Evolutionary conservation across 75 land plant genomes (phyloP), one percentile per base, ranked within the genome.

Genomic region (Ceratopteris richardii): DNA sequence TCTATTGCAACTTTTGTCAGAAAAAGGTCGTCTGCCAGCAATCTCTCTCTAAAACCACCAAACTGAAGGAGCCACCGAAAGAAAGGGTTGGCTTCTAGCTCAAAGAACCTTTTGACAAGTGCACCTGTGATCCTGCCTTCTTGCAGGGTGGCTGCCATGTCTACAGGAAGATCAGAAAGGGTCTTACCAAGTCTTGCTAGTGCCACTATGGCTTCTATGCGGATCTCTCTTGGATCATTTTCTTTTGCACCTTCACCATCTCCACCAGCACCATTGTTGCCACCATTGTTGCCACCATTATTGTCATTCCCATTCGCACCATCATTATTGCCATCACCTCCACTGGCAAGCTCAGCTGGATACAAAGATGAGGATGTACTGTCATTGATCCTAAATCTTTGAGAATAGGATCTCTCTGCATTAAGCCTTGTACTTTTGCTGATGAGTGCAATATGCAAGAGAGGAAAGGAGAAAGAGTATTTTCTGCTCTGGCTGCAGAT

Each of bases 21-120:
- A 73, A 90, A 90, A 48, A 90, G 69, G 72, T 90, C 87, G 53
- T 90, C 96, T 10, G 96, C 91, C 30, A 90, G 65, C 9, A 90
- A 60, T 44, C 96, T 51, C 65, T 90, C 96, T 74, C 72, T 83
- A 54, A 90, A 86, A 31, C 96, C 96, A 0, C 64, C 84, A 52
- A 90, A 83, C 66, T 79, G 79, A 21, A 90, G 56, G 51, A 90
- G 69, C 90, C 96, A 86, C 27, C 74, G 48, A 13, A 80, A 62
- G 13, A 86, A 6, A 6, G 66, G 39, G n/a, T 82, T 65, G 30
- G 78, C 81, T 63, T 90, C 79, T 30, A 86, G 65, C 59, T 80
- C 87, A 16, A 67, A 55, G 54, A 61, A 90, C 61, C 74, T 56
- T 40, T 36, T 1, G 26, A 90, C 68, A 29, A 90, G 75, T 55